Conservation (phyloP, 306 rosid genomes). For the Sphenostylis stenocarpa region DNA sequence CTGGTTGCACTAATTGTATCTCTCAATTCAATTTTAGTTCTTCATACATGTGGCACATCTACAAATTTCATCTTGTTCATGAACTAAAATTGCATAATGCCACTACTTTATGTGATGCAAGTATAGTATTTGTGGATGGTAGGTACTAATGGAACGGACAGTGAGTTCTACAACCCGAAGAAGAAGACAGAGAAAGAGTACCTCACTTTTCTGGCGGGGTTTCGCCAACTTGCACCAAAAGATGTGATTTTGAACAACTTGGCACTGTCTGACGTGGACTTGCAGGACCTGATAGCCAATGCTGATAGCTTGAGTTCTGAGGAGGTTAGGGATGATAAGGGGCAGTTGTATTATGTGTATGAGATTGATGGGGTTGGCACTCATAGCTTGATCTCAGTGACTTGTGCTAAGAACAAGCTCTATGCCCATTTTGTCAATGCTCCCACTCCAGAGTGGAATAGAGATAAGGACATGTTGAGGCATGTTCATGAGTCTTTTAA, state of each 20-base stretch:
- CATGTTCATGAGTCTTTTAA: conserved; percentile 88
- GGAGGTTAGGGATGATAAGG: conserved; percentile 70
- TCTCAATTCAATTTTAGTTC: too few species aligned
- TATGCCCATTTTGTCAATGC: conserved; percentile 94
- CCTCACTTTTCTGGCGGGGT: conserved; percentile 67
- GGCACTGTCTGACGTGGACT: conserved; percentile 74
- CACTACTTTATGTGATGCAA: too few species aligned
- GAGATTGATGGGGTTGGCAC: conserved; percentile 73
- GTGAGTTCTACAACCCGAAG: conserved; percentile 87
- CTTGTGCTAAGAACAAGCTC: conserved; percentile 82
- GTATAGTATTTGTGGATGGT: not conserved
- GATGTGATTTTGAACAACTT: conserved; percentile 66
- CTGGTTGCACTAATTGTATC: too few species aligned
- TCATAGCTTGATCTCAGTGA: conserved; percentile 84
- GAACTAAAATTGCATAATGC: too few species aligned
- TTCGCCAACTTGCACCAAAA: conserved; percentile 72
- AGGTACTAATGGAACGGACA: conserved; percentile 81
- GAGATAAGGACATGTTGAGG: conserved; percentile 61
- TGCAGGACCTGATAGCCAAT: conserved; percentile 75
- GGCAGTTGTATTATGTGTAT: conserved; percentile 76
- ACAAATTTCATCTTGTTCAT: too few species aligned
- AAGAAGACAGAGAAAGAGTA: conserved; percentile 76
- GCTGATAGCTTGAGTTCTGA: conserved; percentile 62
- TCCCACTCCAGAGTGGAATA: conserved; percentile 80
- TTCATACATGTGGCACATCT: too few species aligned